Conservation (phyloP, 306 rosid species). For the Purshia tridentata region DNA sequence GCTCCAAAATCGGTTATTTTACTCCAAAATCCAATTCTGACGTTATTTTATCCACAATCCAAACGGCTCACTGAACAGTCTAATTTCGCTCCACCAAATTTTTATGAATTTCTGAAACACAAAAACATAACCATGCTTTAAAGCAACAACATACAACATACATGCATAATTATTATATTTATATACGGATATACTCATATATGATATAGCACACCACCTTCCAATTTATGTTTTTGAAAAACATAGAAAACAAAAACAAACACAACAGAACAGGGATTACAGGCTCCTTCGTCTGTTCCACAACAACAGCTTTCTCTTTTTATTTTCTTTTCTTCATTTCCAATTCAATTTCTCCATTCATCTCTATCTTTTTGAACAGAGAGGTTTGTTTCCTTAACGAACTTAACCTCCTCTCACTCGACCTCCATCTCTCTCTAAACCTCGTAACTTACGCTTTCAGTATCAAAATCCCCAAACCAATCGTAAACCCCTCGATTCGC, state of each 20-base stretch:
- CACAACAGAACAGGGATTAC: not conserved
- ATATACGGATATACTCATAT: no score
- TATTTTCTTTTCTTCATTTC: constrained; percentile 5
- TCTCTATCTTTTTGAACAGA: constrained; percentile 16
- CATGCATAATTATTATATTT: constrained; percentile 4
- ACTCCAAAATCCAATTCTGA: not conserved
- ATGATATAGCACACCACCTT: no score
- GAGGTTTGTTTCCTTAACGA: constrained; percentile 50
- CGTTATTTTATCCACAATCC: not conserved
- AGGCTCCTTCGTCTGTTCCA: not conserved
- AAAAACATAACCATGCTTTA: constrained; percentile 16
- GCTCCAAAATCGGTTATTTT: not conserved
- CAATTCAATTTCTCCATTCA: not conserved
- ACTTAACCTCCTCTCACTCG: constrained; percentile 21
- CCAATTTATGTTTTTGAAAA: not conserved
- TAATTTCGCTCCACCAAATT: no score
- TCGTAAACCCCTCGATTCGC: constrained; percentile 37
- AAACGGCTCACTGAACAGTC: constrained; percentile 5
- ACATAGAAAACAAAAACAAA: constrained; percentile 1
- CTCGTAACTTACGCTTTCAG: constrained; percentile 49
- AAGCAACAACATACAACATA: constrained; percentile 28
- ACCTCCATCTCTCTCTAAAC: not conserved
- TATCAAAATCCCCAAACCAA: constrained; percentile 25
- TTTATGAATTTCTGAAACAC: constrained; percentile 24
- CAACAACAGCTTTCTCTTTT: not conserved